phyloP scores from a whole-genome alignment of 2,329 filamentous ascomycete genomes.

The Lecanicillium sp. region DNA sequence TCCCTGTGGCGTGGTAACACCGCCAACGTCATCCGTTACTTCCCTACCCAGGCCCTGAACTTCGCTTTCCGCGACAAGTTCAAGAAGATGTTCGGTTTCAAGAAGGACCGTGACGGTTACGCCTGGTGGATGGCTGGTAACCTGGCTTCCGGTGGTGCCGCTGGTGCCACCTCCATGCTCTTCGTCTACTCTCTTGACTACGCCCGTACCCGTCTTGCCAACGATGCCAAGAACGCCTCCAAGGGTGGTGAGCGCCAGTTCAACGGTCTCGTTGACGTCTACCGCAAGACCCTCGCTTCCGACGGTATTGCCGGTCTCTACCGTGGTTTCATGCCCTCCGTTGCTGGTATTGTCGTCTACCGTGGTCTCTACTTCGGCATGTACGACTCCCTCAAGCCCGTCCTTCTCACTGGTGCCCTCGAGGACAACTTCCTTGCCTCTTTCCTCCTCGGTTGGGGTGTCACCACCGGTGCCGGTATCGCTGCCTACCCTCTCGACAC shows the following conservation, averaged over 20 bases:
- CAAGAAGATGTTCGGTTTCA: conserved; percentile 99
- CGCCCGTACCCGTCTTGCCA: conserved; percentile 99
- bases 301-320: conserved; percentile 99
- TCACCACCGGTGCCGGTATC: conserved; percentile 99
- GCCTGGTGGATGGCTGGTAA: conserved; percentile 99
- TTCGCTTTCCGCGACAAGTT: conserved; percentile 99
- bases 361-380: conserved; percentile 99
- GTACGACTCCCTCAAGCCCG: conserved; percentile 99
- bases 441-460: conserved; percentile 95
- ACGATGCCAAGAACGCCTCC: conserved; percentile 99
- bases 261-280: conserved; percentile 99
- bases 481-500: conserved; percentile 99
- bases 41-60: conserved; percentile 99
- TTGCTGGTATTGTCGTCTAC: conserved; percentile 99
- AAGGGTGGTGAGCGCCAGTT: conserved; percentile 97
- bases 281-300: conserved; percentile 98
- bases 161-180: conserved; percentile 98
- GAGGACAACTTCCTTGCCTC: conserved; percentile 99
- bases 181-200: conserved; percentile 99
- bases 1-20: conserved; percentile 99
- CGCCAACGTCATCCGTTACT: conserved; percentile 99
- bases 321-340: conserved; percentile 99
- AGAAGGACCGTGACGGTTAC: conserved; percentile 99
- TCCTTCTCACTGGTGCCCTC: conserved; percentile 84
- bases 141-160: conserved; percentile 99